These are phyloP conservation scores for Solanum bulbocastanum DNA, from an alignment of 257 asterid genomes.

Conservation along the genomic window DNA sequence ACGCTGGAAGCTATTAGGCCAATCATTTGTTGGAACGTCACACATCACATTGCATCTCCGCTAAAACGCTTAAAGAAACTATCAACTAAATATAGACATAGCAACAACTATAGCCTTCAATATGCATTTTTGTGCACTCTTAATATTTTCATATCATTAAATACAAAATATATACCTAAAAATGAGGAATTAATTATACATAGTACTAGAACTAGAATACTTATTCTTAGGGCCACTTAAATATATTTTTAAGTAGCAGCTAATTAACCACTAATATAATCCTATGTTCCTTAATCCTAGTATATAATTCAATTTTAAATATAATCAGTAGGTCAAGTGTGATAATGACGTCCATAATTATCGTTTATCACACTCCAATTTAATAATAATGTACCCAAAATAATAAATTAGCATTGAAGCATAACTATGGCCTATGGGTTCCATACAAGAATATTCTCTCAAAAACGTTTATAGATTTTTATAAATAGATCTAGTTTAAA, in stretches of 20 bases:
- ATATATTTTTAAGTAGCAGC: background rate
- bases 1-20: no score
- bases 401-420: background rate
- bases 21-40: no score
- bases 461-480: no score
- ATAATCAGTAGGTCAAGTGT: background rate
- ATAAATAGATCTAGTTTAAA: background rate
- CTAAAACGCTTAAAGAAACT: no score
- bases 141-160: background rate
- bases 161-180: background rate
- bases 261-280: slow-evolving; percentile 6
- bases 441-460: background rate
- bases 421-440: background rate
- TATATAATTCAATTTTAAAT: background rate
- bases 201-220: background rate
- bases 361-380: background rate
- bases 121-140: no score
- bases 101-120: no score
- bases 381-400: background rate
- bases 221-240: background rate
- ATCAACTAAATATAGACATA: no score
- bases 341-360: background rate
- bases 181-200: background rate
- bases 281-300: slow-evolving; percentile 12
- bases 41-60: no score